phyloP scores from a whole-genome alignment of 495 filamentous ascomycete genomes.

The Annulohypoxylon maeteangense region DNA sequence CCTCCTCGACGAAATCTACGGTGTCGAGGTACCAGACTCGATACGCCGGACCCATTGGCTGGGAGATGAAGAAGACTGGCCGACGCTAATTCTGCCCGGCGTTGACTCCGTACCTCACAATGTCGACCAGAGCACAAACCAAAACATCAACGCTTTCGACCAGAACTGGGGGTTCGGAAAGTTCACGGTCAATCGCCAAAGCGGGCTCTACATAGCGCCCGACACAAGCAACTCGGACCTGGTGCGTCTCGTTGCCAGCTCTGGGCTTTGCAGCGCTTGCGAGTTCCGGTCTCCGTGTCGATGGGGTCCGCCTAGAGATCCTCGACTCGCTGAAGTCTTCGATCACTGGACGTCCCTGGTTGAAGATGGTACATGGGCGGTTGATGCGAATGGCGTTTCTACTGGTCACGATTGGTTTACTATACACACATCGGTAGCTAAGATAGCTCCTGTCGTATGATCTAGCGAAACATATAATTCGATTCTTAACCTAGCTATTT shows the following conservation, averaged over 20 bases:
- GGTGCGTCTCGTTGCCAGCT: neutral
- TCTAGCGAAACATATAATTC: no score
- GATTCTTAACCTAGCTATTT: no score
- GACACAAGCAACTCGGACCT: conserved; percentile 4
- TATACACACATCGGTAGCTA: neutral
- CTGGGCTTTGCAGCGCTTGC: conserved; percentile 10
- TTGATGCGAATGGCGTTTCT: conserved; percentile 4
- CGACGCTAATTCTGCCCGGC: conserved; percentile 2
- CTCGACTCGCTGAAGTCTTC: conserved; percentile 2
- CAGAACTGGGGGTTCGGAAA: conserved; percentile 9
- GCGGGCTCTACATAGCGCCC: neutral
- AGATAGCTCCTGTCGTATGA: neutral
- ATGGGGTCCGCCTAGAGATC: neutral
- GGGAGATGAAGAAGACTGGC: neutral
- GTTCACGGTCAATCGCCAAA: conserved; percentile 2
- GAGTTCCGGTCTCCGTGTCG: neutral
- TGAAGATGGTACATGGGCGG: conserved; percentile 3
- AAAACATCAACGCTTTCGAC: neutral
- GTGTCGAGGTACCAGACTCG: neutral
- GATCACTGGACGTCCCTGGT: neutral
- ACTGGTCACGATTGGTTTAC: conserved; percentile 11
- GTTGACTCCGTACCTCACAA: neutral
- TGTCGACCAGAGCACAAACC: neutral
- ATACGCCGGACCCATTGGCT: neutral
- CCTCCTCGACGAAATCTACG: neutral